Conservation (phyloP, 208 protist species). For the Trypanosoma congolense region DNA sequence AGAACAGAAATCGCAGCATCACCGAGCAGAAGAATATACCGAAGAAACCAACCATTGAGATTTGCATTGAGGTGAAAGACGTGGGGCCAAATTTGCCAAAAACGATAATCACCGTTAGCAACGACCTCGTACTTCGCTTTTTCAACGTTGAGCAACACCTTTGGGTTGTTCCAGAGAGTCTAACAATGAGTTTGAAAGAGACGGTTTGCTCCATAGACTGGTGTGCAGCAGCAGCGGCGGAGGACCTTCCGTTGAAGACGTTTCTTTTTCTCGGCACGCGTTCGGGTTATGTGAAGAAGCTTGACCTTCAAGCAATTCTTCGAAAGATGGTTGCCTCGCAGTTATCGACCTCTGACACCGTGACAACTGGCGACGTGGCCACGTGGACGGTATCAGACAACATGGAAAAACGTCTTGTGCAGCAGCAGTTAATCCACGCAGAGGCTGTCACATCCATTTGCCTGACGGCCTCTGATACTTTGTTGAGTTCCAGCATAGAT, state of each 20-base stretch:
- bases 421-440: constrained; percentile 8
- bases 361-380: constrained; percentile 20
- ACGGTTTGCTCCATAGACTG: constrained; percentile 66
- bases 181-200: constrained; percentile 37
- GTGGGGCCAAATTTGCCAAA: constrained; percentile 38
- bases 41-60: constrained; percentile 25
- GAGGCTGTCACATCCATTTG: constrained; percentile 24
- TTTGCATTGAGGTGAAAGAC: constrained; percentile 31
- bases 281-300: constrained; percentile 23
- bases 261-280: constrained; percentile 20
- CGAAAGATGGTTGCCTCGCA: neutral
- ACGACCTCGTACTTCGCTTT: constrained; percentile 62
- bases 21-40: constrained; percentile 18
- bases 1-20: no score
- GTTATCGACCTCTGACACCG: constrained; percentile 2
- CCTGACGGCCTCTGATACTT: constrained; percentile 8
- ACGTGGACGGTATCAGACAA: constrained; percentile 18
- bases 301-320: constrained; percentile 16
- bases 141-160: constrained; percentile 51
- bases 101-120: constrained; percentile 43
- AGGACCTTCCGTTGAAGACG: constrained; percentile 5
- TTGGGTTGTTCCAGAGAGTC: constrained; percentile 56
- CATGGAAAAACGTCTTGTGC: constrained; percentile 16
- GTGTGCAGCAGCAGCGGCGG: constrained; percentile 11
- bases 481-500: constrained; percentile 20